Evolutionary conservation across 2,329 filamentous ascomycete species (phyloP).

Genomic region (Hypoxylon rubiginosum): DNA sequence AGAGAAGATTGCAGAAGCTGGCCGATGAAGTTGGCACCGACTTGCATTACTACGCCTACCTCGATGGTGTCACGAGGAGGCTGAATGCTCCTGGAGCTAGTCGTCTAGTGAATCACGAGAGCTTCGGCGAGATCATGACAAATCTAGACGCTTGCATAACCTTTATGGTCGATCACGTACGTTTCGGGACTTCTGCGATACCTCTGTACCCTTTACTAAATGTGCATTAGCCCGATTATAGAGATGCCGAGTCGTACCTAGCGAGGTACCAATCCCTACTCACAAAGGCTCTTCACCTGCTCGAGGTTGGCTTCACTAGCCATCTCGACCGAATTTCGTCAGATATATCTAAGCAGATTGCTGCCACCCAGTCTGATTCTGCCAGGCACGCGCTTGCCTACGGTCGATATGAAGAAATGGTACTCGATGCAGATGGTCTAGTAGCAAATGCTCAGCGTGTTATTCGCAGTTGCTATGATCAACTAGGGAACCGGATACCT

Average conservation of each 20-base stretch:
- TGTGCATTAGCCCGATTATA: constrained; percentile 76
- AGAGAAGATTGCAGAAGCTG: constrained; percentile 81
- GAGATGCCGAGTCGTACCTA: constrained; percentile 88
- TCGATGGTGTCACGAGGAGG: constrained; percentile 89
- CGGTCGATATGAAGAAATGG: constrained; percentile 70
- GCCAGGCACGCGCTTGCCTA: constrained; percentile 72
- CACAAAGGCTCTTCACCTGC: constrained; percentile 72
- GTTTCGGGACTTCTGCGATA: constrained; percentile 48
- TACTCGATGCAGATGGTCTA: constrained; percentile 68
- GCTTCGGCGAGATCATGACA: constrained; percentile 88
- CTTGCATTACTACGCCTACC: constrained; percentile 92
- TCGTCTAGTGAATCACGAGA: constrained; percentile 84
- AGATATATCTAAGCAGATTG: constrained; percentile 68
- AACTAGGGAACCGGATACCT: constrained; percentile 61
- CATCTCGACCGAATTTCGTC: constrained; percentile 66
- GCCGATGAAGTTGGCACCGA: constrained; percentile 90
- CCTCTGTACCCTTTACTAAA: constrained; percentile 26
- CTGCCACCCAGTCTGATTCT: constrained; percentile 69
- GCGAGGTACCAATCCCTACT: constrained; percentile 88
- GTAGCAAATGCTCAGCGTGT: constrained; percentile 69
- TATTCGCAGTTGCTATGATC: constrained; percentile 65
- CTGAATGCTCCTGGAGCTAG: constrained; percentile 93
- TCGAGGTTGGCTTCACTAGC: constrained; percentile 69
- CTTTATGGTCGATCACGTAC: constrained; percentile 90
- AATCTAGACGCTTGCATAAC: constrained; percentile 91